These are phyloP conservation scores for Magnolia sinica DNA, from an alignment of 164 flowering plant species.

Conservation along the genomic window DNA sequence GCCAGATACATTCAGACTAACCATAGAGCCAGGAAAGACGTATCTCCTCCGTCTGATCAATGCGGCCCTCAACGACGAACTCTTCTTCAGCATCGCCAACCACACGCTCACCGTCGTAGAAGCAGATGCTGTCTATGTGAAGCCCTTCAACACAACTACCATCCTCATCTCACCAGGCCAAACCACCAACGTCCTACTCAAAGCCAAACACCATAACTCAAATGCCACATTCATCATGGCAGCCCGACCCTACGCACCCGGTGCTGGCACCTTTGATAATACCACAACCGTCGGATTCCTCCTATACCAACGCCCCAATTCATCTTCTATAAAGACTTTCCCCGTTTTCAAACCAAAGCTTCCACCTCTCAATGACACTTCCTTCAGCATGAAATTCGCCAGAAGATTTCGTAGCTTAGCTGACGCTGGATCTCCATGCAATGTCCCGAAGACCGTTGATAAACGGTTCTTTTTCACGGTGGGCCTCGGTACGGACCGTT, in stretches of 20 bases:
- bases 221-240: slow-evolving; percentile 48
- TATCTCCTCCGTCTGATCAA: slow-evolving; percentile 55
- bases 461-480: slow-evolving; percentile 48
- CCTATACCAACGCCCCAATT: slow-evolving; percentile 24
- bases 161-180: slow-evolving; percentile 46
- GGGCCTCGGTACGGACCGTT: slow-evolving; percentile 48
- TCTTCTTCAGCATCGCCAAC: slow-evolving; percentile 55
- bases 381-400: slow-evolving; percentile 35
- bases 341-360: slow-evolving; percentile 28
- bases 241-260: slow-evolving; percentile 46
- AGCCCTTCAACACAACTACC: slow-evolving; percentile 38
- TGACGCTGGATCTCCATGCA: slow-evolving; percentile 34
- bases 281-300: slow-evolving; percentile 51
- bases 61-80: slow-evolving; percentile 60
- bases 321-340: slow-evolving; percentile 6
- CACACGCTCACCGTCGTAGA: slow-evolving; percentile 52
- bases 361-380: slow-evolving; percentile 48
- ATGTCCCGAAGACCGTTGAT: slow-evolving; percentile 44
- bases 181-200: slow-evolving; percentile 52
- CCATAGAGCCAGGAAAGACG: slow-evolving; percentile 50
- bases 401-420: slow-evolving; percentile 36
- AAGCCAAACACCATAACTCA: slow-evolving; percentile 28
- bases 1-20: slow-evolving; percentile 44
- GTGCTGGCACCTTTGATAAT: slow-evolving; percentile 43
- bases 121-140: slow-evolving; percentile 49